A percentile compares a stretch with the other conserved stretches of the same genome.
These are phyloP conservation scores for Apiosordaria backusii DNA, from an alignment of 495 filamentous ascomycete species.

Conservation along the genomic window DNA sequence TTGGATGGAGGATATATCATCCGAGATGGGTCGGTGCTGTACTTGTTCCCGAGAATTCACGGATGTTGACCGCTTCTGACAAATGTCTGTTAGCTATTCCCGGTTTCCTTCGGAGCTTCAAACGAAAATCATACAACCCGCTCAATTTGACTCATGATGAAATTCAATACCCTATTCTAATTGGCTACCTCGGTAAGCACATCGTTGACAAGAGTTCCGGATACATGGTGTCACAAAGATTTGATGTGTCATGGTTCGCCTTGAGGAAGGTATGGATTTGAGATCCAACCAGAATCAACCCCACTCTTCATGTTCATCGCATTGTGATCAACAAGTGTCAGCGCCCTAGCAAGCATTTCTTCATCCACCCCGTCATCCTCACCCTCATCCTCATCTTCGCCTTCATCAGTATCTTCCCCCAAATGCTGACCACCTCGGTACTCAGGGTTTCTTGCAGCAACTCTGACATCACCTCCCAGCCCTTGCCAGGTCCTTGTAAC, in stretches of 20 bases:
- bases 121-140: background rate
- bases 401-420: background rate
- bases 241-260: background rate
- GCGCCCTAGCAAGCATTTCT: background rate
- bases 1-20: too few relatives aligned
- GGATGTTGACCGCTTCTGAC: background rate
- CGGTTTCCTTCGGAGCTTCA: background rate
- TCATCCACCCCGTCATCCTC: slow-evolving; percentile 2
- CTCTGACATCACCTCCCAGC: slow-evolving; percentile 2
- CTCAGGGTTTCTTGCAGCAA: slow-evolving; percentile 1
- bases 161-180: background rate
- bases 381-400: background rate
- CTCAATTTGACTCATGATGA: background rate
- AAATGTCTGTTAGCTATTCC: background rate
- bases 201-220: background rate
- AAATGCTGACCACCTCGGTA: slow-evolving; percentile 5
- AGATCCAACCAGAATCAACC: background rate
- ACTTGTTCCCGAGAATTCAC: background rate
- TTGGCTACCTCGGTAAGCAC: background rate
- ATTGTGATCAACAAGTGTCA: background rate
- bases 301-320: too few relatives aligned
- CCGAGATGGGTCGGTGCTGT: background rate
- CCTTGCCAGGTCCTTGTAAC: slow-evolving; percentile 1
- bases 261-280: background rate
- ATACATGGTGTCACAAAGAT: background rate